Evolutionary conservation across 306 rosid species (phyloP).

Genomic region (Ormosia semicastrata): DNA sequence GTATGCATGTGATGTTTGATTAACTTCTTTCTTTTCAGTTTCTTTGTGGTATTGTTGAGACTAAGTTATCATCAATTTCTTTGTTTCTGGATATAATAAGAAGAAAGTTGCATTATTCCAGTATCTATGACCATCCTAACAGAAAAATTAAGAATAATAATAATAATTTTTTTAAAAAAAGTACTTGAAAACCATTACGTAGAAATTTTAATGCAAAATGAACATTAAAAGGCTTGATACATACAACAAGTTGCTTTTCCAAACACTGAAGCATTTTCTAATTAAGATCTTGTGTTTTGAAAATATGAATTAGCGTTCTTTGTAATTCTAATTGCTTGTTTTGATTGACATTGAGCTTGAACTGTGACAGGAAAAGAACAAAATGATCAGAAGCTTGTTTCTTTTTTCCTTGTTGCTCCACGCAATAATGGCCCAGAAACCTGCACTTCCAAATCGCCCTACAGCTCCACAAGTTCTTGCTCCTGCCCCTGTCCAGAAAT

Average conservation of each 20-base stretch:
- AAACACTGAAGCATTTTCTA: too few relatives aligned
- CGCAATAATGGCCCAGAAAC: slow-evolving; percentile 42
- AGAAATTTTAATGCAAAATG: slow-evolving; percentile 2
- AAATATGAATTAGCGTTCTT: neutral
- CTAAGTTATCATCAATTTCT: neutral
- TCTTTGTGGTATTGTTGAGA: neutral
- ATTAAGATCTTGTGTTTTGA: neutral
- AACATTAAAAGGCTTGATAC: neutral
- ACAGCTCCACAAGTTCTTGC: neutral
- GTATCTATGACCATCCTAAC: neutral
- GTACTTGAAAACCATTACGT: neutral
- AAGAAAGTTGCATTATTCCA: neutral
- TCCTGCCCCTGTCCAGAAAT: slow-evolving; percentile 34
- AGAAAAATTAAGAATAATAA: neutral
- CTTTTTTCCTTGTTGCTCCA: slow-evolving; percentile 54
- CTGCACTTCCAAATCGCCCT: neutral
- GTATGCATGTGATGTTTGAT: slow-evolving; percentile 11
- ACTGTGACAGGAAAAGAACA: slow-evolving; percentile 43
- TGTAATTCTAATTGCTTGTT: neutral
- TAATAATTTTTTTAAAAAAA: neutral
- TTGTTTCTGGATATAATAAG: neutral
- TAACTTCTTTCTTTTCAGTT: neutral
- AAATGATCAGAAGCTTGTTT: slow-evolving; percentile 58
- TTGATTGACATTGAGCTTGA: slow-evolving; percentile 3
- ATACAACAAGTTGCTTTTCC: too few relatives aligned